Base-by-base conservation (phyloP, 2,329 filamentous ascomycete species). In the Peltaster fructicola region DNA sequence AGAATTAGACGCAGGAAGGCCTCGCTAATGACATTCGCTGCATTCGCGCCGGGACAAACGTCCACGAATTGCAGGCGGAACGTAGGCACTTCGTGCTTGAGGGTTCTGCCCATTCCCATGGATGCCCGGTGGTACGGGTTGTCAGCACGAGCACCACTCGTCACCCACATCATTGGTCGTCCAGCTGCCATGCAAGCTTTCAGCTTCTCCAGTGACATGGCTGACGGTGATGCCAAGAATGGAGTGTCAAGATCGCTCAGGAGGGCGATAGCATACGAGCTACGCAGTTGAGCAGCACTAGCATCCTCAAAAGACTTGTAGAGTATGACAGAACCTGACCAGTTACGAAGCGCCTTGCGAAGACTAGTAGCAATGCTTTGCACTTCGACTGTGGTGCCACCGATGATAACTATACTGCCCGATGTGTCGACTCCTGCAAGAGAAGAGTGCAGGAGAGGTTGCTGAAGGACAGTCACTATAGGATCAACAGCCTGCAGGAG, bases 41-140 rank as follows among this genome's bases (percentile, higher is more conserved):
- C 18, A n/a, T 20, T n/a, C 18, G 10, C 4, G n/a, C 10, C 18
- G 18, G 18, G 12, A 4, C n/a, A 12, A 4, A 20, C 12, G 12
- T 20, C 18, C 18, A 20, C 10, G 18, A 20, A 20, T 12, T 20
- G 18, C 18, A 20, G 18, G 12, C 12, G 18, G 12, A 20, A 20
- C 18, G 10, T 12, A 12, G 18, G 18, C 10, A 20, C 18, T 20
- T 20, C 18, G n/a, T 20, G 18, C 7, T 20, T 20, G n/a, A 20
- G 18, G n/a, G 18, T 20, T 20, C 18, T 20, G 4, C 18, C 18
- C 6, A 20, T n/a, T 12, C 18, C 18, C 18, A 20, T 20, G 4
- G 18, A 20, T n/a, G 18, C 18, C 4, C 18, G 18, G 12, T 20
- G 18, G 7, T 20, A 20, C 12, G 18, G 18, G 18, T 4, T 20